Evolutionary conservation across 2,329 filamentous ascomycete genomes (phyloP).

Genomic region (Ophioceras dolichostomum): DNA sequence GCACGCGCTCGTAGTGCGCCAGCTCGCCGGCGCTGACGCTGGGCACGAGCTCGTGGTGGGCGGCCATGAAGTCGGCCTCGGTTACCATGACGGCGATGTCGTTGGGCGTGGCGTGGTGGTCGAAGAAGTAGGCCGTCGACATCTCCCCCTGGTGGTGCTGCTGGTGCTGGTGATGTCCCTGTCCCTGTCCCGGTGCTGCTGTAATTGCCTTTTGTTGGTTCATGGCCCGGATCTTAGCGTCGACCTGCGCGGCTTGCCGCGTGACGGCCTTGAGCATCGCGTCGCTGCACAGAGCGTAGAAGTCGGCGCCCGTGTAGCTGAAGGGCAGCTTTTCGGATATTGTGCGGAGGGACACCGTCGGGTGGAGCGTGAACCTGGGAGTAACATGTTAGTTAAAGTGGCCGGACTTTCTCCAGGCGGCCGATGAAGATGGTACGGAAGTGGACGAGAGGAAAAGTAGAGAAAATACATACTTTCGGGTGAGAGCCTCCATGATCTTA

Average conservation of each 20-base stretch:
- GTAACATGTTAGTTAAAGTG: slow-evolving; percentile 2
- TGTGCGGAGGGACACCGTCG: slow-evolving; percentile 59
- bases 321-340: slow-evolving; percentile 75
- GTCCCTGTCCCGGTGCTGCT: too few relatives aligned
- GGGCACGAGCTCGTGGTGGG: slow-evolving; percentile 77
- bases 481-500: slow-evolving; percentile 87
- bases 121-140: slow-evolving; percentile 89
- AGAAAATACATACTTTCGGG: slow-evolving; percentile 65
- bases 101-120: slow-evolving; percentile 71
- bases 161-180: too few relatives aligned
- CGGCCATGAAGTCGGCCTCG: slow-evolving; percentile 76
- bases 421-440: too few relatives aligned
- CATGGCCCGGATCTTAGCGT: slow-evolving; percentile 65
- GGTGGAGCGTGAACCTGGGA: slow-evolving; percentile 68
- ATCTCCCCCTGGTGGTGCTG: slow-evolving; percentile 31
- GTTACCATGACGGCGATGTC: slow-evolving; percentile 82
- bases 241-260: slow-evolving; percentile 71
- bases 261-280: slow-evolving; percentile 99
- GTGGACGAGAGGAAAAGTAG: slow-evolving; percentile 2
- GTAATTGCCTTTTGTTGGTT: slow-evolving; percentile 34
- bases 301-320: slow-evolving; percentile 93
- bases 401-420: not conserved
- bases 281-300: slow-evolving; percentile 94
- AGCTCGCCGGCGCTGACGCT: slow-evolving; percentile 89
- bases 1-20: slow-evolving; percentile 77